These are phyloP conservation scores for Lactarius psammicola DNA, from an alignment of 768 basidiomycete species.

Conservation along the genomic window DNA sequence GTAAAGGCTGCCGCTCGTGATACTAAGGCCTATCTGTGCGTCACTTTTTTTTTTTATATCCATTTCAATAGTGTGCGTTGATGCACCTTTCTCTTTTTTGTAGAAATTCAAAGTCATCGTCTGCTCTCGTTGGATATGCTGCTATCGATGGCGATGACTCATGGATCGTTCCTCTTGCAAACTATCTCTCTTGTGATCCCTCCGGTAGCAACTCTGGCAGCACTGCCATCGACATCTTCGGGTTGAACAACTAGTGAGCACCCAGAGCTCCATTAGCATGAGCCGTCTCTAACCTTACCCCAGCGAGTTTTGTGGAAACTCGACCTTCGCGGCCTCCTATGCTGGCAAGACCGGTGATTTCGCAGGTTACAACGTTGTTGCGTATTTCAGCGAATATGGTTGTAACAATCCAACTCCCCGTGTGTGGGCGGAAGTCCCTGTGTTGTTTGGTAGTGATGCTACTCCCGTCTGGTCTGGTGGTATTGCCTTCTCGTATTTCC, in stretches of 20 bases:
- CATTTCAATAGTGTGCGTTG: constrained; percentile 2
- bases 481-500: constrained; percentile 88
- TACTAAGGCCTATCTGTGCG: constrained; percentile 78
- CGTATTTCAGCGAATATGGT: constrained; percentile 90
- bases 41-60: constrained; percentile 25
- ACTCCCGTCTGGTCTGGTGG: constrained; percentile 84
- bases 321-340: constrained; percentile 57
- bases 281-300: constrained; percentile 22
- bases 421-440: constrained; percentile 75
- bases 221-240: constrained; percentile 79
- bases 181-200: constrained; percentile 77
- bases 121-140: constrained; percentile 78
- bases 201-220: constrained; percentile 50
- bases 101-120: constrained; percentile 54
- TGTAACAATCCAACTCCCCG: constrained; percentile 62
- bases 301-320: constrained; percentile 82
- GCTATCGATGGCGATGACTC: constrained; percentile 69
- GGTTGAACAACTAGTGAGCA: constrained; percentile 82
- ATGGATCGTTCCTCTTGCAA: constrained; percentile 67
- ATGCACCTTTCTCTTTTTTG: neutral
- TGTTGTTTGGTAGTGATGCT: constrained; percentile 72
- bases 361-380: constrained; percentile 67
- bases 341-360: constrained; percentile 53
- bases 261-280: neutral
- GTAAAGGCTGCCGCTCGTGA: constrained; percentile 93